A percentile compares a stretch with the other conserved stretches of the same genome.
Conservation (phyloP, 257 asterid species). For the Cynanchum wilfordii region DNA sequence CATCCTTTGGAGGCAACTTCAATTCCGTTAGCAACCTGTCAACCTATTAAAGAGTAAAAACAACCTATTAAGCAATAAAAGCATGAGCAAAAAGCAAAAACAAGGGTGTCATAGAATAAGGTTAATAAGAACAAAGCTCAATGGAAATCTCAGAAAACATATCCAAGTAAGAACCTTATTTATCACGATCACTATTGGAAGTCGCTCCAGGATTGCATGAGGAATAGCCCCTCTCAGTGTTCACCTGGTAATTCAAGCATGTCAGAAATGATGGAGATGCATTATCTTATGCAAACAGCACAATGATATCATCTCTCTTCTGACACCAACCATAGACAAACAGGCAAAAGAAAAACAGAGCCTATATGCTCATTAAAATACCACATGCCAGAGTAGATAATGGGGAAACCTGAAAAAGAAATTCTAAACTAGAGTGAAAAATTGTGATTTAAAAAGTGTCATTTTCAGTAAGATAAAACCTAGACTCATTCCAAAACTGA, state of each 20-base stretch:
- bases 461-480: neutral
- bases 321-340: neutral
- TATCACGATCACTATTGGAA: conserved; percentile 80
- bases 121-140: conserved; percentile 3
- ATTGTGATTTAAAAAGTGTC: neutral
- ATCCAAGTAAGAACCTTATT: conserved; percentile 54
- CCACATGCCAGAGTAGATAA: neutral
- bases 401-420: neutral
- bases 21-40: conserved; percentile 92
- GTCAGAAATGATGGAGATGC: neutral
- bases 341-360: neutral
- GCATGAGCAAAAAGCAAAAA: conserved; percentile 14
- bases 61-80: conserved; percentile 44
- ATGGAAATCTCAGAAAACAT: neutral
- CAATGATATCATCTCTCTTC: neutral
- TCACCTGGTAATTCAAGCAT: conserved; percentile 47
- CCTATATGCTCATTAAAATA: neutral
- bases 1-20: conserved; percentile 92
- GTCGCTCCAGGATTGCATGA: conserved; percentile 84
- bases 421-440: neutral
- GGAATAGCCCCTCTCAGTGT: conserved; percentile 88
- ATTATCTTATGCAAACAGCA: neutral
- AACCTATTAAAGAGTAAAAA: conserved; percentile 38
- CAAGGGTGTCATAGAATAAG: neutral
- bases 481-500: neutral